Percentiles rank a stretch among this genome's conserved stretches.
phyloP scores from a whole-genome alignment of 306 rosid genomes.

The Vigna reflexopilosa region DNA sequence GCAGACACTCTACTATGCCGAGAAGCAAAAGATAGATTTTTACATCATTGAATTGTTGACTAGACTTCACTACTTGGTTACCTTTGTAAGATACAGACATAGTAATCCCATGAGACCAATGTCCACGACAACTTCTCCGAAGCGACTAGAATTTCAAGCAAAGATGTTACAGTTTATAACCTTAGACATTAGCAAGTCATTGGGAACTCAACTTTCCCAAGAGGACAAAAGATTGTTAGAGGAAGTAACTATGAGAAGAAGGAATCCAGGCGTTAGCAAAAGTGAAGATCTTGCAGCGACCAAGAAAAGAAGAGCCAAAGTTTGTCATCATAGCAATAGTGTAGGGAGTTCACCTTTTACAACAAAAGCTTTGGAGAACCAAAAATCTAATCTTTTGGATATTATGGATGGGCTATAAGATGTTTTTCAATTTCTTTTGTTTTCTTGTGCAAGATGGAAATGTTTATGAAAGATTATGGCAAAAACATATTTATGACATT shows the following conservation, averaged over 20 bases:
- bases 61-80: slow-evolving; percentile 65
- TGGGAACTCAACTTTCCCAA: slow-evolving; percentile 48
- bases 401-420: slow-evolving; percentile 59
- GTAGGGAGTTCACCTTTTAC: slow-evolving; percentile 60
- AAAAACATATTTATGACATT: background rate
- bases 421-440: background rate
- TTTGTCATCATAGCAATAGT: slow-evolving; percentile 61
- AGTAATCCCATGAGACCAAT: slow-evolving; percentile 43
- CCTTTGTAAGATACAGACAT: slow-evolving; percentile 60
- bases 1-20: slow-evolving; percentile 80
- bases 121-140: slow-evolving; percentile 52
- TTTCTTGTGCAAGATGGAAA: background rate
- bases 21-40: slow-evolving; percentile 74
- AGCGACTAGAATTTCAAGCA: slow-evolving; percentile 55
- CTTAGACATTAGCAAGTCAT: slow-evolving; percentile 35
- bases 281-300: slow-evolving; percentile 55
- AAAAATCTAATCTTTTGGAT: slow-evolving; percentile 50
- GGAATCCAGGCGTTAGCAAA: slow-evolving; percentile 64
- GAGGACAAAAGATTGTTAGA: slow-evolving; percentile 65
- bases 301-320: slow-evolving; percentile 46
- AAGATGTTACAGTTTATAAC: slow-evolving; percentile 57
- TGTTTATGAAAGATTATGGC: background rate
- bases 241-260: slow-evolving; percentile 51
- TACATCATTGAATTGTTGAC: slow-evolving; percentile 68
- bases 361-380: slow-evolving; percentile 25